Evolutionary conservation across 768 basidiomycete genomes (phyloP).

Genomic region (Symmetrospora coprosmae): DNA sequence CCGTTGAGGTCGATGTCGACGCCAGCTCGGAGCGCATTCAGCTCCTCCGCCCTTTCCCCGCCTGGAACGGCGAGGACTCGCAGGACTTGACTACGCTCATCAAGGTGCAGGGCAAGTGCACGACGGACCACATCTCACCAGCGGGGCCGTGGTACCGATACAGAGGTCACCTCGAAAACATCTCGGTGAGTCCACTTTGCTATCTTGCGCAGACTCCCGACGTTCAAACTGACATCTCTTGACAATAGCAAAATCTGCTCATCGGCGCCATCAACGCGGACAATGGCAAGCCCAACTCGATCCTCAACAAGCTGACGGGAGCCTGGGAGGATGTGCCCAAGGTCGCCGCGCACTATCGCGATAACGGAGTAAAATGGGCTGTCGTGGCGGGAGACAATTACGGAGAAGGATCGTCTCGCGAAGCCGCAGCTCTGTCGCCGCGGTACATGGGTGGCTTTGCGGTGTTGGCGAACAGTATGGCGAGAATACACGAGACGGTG

Average conservation of each 20-base stretch:
- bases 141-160: background rate
- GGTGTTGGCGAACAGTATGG: conserved; percentile 77
- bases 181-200: background rate
- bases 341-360: background rate
- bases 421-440: conserved; percentile 72
- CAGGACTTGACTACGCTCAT: conserved; percentile 68
- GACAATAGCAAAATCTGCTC: conserved; percentile 20
- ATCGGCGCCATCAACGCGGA: conserved; percentile 26
- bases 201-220: background rate
- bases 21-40: background rate
- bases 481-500: conserved; percentile 27
- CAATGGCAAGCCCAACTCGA: conserved; percentile 21
- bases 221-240: too few species aligned
- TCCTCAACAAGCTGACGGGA: conserved; percentile 23
- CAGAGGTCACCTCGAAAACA: background rate
- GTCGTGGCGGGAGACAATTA: too few species aligned
- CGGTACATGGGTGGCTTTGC: conserved; percentile 88
- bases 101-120: conserved; percentile 91
- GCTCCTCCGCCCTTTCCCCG: background rate
- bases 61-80: conserved; percentile 55
- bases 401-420: conserved; percentile 10
- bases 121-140: conserved; percentile 62
- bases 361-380: too few species aligned
- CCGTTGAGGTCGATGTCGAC: too few species aligned
- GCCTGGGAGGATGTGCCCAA: conserved; percentile 18